Conservation (phyloP, 2,329 filamentous ascomycete species). For the Cladosporium sp. region DNA sequence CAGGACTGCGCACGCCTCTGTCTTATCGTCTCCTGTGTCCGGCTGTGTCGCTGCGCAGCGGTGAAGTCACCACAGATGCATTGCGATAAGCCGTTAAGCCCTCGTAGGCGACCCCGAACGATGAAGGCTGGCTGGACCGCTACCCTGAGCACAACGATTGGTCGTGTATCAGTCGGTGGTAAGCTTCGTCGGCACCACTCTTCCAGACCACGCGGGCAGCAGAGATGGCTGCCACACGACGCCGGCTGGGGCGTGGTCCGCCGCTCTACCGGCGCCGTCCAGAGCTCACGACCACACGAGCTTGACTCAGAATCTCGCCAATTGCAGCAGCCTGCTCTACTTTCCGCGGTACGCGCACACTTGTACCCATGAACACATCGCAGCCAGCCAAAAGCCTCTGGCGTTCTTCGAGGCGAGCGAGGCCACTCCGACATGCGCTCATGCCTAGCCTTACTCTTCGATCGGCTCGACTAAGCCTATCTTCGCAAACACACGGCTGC, state of each 20-base stretch:
- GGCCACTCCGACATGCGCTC: not conserved
- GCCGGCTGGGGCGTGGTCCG: constrained; percentile 3
- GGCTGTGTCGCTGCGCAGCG: not conserved
- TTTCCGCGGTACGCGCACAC: constrained; percentile 1
- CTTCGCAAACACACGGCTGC: not conserved
- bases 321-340: not conserved
- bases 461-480: not conserved
- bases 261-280: constrained; percentile 5
- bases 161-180: not conserved
- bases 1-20: not conserved
- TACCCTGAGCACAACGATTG: not conserved
- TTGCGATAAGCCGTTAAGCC: not conserved
- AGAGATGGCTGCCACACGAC: not conserved
- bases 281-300: not conserved
- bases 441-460: not conserved
- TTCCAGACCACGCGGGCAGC: not conserved
- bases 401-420: not conserved
- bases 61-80: not conserved
- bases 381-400: not conserved
- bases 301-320: not conserved
- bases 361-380: not conserved
- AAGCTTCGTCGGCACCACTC: not conserved
- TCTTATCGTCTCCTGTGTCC: not conserved
- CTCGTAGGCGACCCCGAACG: not conserved
- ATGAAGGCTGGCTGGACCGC: not conserved